Evolutionary conservation across 805 yeast genomes (phyloP), one percentile per base, ranked within the genome.

Genomic region (Spathaspora arborariae): DNA sequence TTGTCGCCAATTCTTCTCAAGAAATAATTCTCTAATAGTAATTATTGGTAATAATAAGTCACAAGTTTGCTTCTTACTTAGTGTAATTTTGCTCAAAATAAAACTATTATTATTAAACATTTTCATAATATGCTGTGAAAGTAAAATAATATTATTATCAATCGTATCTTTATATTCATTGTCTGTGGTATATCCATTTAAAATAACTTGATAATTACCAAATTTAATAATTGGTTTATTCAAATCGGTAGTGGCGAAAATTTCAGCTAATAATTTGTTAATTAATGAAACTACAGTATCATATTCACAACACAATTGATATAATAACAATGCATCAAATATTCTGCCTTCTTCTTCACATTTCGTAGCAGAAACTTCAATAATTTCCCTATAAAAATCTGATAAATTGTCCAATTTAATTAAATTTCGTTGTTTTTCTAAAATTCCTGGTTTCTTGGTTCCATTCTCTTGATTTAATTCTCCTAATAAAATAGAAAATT

Each of bases 301-400:
- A 62, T 85, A 85, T 55, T 91, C 96, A 65, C 88, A 95, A 41
- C 96, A 81, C 53, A 92, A 76, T 65, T 91, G 96, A 62, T 88
- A 92, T 45, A 94, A 75, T 47, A 88, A 72, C 50, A 94, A 77
- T 16, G 97, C 88, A 59, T 94, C 98, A 51, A 84, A 81, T 11
- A 81, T 75, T 58, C 96, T 78, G 6, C 97, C 97, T 57, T 91
- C 98, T 55, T 88, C 94, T 57, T 88, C 94, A 13, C 97, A 96
- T 54, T 81, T 81, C 39, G 75, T 75, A 2, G 97, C 97, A 22
- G 96, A 90, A 49, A 81, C 82, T 60, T 86, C 95, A 3, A 94
- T 84, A 37, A 92, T 89, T 48, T 79, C 78, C 51, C 74, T 76
- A 53, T 87, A 70, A 58, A 80, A 92, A 48, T 78, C 80, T 18